Evolutionary conservation across 2,329 filamentous ascomycete species (phyloP).

Genomic region (Triangularia setosa): DNA sequence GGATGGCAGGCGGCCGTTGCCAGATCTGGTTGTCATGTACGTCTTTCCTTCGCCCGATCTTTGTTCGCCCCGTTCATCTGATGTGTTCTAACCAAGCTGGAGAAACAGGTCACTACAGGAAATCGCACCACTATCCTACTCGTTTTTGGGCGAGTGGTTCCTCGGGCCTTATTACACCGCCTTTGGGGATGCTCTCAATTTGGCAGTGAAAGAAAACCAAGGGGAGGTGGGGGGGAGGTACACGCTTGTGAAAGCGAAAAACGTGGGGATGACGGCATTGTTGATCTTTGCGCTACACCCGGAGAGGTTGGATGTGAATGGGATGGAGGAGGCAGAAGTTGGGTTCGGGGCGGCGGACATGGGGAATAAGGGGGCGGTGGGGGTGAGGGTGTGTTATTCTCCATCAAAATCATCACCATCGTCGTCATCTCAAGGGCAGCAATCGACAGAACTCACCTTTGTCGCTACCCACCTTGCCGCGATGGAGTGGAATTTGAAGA

Average conservation of each 20-base stretch:
- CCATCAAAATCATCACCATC: too few species aligned
- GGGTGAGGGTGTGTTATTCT: conserved; percentile 54
- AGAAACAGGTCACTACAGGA: conserved; percentile 74
- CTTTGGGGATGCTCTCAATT: conserved; percentile 67
- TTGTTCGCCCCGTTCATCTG: not conserved
- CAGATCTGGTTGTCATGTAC: conserved; percentile 56
- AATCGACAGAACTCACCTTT: conserved; percentile 69
- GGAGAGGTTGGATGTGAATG: conserved; percentile 46
- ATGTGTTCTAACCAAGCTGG: not conserved
- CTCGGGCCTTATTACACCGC: conserved; percentile 71
- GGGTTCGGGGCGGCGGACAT: conserved; percentile 83
- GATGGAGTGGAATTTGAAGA: conserved; percentile 72
- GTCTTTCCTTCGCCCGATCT: conserved; percentile 30
- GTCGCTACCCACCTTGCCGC: conserved; percentile 84
- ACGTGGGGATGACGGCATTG: conserved; percentile 85
- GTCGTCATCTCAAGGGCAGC: conserved; percentile 24
- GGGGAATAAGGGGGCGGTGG: conserved; percentile 94
- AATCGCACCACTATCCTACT: conserved; percentile 75
- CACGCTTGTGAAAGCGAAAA: conserved; percentile 64
- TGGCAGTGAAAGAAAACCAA: conserved; percentile 47
- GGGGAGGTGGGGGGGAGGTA: conserved; percentile 43
- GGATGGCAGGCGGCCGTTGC: conserved; percentile 42
- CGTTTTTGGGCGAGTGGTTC: conserved; percentile 81
- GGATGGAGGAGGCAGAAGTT: conserved; percentile 73
- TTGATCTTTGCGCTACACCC: conserved; percentile 74